Base-by-base conservation (phyloP, 176 grass and related monocot species). In the Eragrostis nindensis region DNA sequence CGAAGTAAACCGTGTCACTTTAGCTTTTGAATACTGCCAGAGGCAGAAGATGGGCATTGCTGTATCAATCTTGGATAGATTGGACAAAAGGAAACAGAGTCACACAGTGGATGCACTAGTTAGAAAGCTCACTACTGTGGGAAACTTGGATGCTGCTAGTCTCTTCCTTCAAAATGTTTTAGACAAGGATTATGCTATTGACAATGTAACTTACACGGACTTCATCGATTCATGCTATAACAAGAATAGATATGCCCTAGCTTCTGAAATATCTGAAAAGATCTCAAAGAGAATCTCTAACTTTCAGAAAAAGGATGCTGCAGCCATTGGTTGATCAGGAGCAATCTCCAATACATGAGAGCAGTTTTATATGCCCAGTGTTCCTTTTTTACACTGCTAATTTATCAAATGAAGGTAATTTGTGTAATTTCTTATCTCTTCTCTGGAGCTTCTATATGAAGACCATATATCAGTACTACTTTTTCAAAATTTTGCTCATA, bases 1-100 rank as follows among this genome's bases (percentile, higher is more conserved):
- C 5, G 86, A 98, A 88, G 90, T 93, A 75, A 95, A 75, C 88
- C 41, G 62, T 66, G 77, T 98, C 63, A 86, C 95, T 70, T 83
- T 98, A 86, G 90, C 92, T 78, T 81, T 89, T 73, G 90, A 93
- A 74, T 98, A 89, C 52, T 95, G 90, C 70, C 87, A 80, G 82
- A 87, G 48, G 48, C 88, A 77, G 43, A 95, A 84, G 57, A 70
- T 19, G 55, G 61, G 40, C 24, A 42, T 89, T 91, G 88, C 84
- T 76, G 49, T 93, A 78, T 89, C 86, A 6, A 45, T 95, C 18
- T 86, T 95, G 74, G 90, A 88, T 63, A 87, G 71, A 77, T 70
- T 95, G 78, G 92, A 95, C 48, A 93, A 89, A 74, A 82, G 90
- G 44, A 86, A 89, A 54, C 72, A 66, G 68, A 54, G 38, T 80